phyloP scores from a whole-genome alignment of 2,329 filamentous ascomycete genomes.

The Apiospora arundinis region DNA sequence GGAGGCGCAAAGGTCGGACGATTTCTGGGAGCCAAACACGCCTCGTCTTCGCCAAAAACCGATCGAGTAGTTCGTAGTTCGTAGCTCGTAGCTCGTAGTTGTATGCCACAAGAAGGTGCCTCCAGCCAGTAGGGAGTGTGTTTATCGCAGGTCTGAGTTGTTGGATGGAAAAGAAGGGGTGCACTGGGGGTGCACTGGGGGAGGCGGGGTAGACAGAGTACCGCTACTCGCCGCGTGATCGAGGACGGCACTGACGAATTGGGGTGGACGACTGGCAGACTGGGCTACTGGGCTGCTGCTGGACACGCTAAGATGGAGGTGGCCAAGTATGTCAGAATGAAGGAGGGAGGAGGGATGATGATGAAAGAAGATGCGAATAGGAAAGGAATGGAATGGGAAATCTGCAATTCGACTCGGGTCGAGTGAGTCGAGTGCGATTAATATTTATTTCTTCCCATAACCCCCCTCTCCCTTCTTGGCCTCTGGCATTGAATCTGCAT shows the following conservation, averaged over 20 bases:
- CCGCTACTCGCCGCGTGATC: not conserved
- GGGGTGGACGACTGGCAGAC: too few relatives aligned
- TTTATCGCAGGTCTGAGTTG: not conserved
- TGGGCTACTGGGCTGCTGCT: not conserved
- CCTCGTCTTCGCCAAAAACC: not conserved
- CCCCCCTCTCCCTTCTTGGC: too few relatives aligned
- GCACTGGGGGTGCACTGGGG: not conserved
- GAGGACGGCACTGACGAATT: not conserved
- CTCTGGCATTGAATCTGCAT: too few relatives aligned
- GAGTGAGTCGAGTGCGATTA: not conserved
- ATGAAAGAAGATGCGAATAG: not conserved
- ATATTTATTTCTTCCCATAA: not conserved
- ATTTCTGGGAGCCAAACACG: conserved; percentile 1
- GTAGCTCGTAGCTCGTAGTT: not conserved
- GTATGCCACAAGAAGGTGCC: not conserved
- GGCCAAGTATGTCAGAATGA: conserved; percentile 14
- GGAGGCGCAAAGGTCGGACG: not conserved
- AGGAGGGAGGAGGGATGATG: not conserved
- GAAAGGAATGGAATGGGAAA: not conserved
- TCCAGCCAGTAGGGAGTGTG: not conserved
- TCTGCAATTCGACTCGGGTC: not conserved
- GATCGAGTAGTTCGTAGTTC: not conserved
- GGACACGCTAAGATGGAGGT: conserved; percentile 1
- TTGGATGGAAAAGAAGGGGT: not conserved
- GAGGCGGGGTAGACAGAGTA: conserved; percentile 2